phyloP scores from a whole-genome alignment of 805 yeast genomes.

The Candida vaughaniae region DNA sequence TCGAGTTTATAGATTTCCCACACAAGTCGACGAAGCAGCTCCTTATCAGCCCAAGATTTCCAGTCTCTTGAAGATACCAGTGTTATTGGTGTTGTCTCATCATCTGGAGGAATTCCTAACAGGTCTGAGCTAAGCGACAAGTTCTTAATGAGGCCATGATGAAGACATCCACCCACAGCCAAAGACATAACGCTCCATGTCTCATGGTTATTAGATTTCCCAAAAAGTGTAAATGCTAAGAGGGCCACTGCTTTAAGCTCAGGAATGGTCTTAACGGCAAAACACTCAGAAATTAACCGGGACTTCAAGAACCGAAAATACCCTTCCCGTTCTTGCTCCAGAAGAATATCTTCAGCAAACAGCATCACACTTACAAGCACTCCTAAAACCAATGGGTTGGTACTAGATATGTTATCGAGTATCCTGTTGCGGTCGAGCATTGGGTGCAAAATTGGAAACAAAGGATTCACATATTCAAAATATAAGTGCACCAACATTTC shows the following conservation, averaged over 20 bases:
- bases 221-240: conserved; percentile 13
- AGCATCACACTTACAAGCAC: conserved; percentile 11
- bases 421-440: conserved; percentile 6
- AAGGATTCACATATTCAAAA: conserved; percentile 13
- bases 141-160: conserved; percentile 14
- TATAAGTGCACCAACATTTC: conserved; percentile 12
- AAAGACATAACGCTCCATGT: conserved; percentile 18
- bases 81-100: no score
- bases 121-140: conserved; percentile 1
- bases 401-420: conserved; percentile 1
- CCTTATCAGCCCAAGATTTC: conserved; percentile 15
- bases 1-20: conserved; percentile 19
- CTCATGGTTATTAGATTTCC: conserved; percentile 14
- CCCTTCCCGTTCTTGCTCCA: conserved; percentile 7
- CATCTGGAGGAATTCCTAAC: conserved; percentile 3
- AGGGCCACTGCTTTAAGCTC: conserved; percentile 15
- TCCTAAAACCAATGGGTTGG: conserved; percentile 12
- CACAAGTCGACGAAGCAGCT: conserved; percentile 11
- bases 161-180: conserved; percentile 17
- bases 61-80: conserved; percentile 2
- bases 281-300: conserved; percentile 13
- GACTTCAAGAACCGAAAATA: conserved; percentile 9
- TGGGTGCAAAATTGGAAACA: conserved; percentile 16
- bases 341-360: conserved; percentile 7
- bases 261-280: conserved; percentile 11